Conservation (phyloP, 768 basidiomycete species). For the Termitomyces sp. region DNA sequence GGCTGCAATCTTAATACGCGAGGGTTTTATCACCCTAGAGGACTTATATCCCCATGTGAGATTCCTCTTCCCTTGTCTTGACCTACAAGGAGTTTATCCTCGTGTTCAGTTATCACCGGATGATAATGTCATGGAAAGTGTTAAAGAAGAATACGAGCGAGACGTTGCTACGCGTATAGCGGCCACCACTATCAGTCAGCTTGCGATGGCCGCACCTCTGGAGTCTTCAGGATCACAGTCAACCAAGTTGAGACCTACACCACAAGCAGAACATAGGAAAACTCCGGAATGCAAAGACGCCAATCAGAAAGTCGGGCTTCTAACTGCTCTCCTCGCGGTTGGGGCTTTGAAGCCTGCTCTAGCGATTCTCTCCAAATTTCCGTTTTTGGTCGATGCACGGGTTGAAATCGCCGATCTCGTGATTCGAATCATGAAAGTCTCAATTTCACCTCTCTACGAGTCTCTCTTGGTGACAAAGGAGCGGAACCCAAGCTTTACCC, state of each 20-base stretch:
- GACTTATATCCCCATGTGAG: conserved; percentile 92
- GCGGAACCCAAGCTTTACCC: conserved; percentile 54
- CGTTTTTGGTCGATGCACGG: conserved; percentile 78
- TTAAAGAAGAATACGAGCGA: conserved; percentile 58
- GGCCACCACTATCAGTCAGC: conserved; percentile 64
- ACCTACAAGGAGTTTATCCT: neutral
- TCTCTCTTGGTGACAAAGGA: conserved; percentile 46
- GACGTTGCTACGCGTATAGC: conserved; percentile 60
- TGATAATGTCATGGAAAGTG: conserved; percentile 71
- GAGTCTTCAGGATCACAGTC: conserved; percentile 41
- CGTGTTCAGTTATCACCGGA: conserved; percentile 55
- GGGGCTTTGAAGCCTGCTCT: conserved; percentile 79
- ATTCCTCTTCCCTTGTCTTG: conserved; percentile 7
- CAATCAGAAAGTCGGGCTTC: conserved; percentile 78
- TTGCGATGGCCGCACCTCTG: conserved; percentile 83
- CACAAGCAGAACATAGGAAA: conserved; percentile 30
- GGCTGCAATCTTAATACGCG: conserved; percentile 83
- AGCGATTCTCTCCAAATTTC: conserved; percentile 74
- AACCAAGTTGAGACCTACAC: conserved; percentile 31
- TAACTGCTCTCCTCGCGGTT: conserved; percentile 76
- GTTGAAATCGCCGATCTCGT: conserved; percentile 85
- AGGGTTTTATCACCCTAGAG: conserved; percentile 80
- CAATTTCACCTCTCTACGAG: conserved; percentile 66
- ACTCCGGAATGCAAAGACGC: conserved; percentile 30
- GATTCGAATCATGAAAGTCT: conserved; percentile 65